Base-by-base conservation (phyloP, 2,329 filamentous ascomycete species). In the Fusarium compactum region DNA sequence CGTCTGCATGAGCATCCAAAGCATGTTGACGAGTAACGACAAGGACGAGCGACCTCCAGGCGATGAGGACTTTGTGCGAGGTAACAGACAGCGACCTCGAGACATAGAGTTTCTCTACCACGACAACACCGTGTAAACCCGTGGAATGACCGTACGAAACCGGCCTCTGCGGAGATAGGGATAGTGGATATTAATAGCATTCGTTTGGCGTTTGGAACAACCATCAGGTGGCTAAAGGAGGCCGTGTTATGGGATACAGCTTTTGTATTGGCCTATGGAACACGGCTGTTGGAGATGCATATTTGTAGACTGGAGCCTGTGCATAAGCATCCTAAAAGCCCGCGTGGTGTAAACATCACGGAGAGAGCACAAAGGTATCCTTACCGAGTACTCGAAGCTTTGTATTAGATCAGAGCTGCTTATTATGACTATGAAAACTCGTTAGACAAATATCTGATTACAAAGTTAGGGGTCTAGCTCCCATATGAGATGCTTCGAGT, bases 91-190 rank as follows among this genome's bases (percentile, higher is more conserved):
- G 70, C 86, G 95, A 41, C 94, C 95, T 47, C 88, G 91, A 74
- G 95, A 99, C 80, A 97, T 99, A 68, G 90, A 92, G 74, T 99
- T 98, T 78, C 89, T 94, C 71, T 99, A 97, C 78, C 94, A 99
- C 78, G 96, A 99, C 79, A 92, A 94, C 76, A 91, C 87, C 50
- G 91, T 95, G 70, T 93, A 47, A 60, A 53, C 20, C 22, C 16
- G 30, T 22, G 18, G 29, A 20, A 20, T 27, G 30, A 48, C 11
- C 16, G 38, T 41, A 27, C 38, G 56, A 40, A 38, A 24, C 41
- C 41, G 46, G 38, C 45, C 44, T 54, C 44, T 34, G 24, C 43
- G 46, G 59, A 56, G 45, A 51, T 43, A 38, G 40, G 52, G 45
- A 44, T 48, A 29, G 43, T 54, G 54, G 48, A 54, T 54, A 61